Conservation (phyloP, 345 rosid species). For the Bruguiera parviflora region DNA sequence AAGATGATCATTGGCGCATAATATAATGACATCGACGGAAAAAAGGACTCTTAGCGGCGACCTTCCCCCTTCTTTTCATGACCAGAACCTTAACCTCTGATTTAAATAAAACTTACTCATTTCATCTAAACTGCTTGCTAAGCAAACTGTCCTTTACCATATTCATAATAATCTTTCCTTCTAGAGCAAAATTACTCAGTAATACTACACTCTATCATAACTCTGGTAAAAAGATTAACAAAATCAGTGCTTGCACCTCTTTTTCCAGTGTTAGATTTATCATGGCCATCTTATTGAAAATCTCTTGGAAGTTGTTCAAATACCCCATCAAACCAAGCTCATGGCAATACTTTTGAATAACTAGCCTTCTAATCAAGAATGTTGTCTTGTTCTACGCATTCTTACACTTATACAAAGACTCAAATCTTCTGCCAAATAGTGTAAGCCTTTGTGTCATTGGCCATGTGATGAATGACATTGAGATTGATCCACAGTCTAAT, state of each 20-base stretch:
- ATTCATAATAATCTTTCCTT: background rate
- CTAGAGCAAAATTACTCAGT: background rate
- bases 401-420: background rate
- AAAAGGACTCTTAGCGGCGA: no score
- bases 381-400: background rate
- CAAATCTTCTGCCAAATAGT: background rate
- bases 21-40: no score
- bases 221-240: slow-evolving; percentile 1
- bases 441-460: background rate
- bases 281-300: background rate
- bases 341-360: no score
- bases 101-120: background rate
- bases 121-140: slow-evolving; percentile 1
- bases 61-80: no score
- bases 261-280: background rate
- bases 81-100: no score
- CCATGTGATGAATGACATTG: background rate
- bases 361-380: no score
- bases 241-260: background rate
- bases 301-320: background rate
- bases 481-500: background rate
- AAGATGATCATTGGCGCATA: no score
- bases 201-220: background rate
- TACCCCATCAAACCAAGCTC: no score
- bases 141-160: background rate